Conservation (phyloP, 176 grass and related monocot species). For the Musa beccarii region DNA sequence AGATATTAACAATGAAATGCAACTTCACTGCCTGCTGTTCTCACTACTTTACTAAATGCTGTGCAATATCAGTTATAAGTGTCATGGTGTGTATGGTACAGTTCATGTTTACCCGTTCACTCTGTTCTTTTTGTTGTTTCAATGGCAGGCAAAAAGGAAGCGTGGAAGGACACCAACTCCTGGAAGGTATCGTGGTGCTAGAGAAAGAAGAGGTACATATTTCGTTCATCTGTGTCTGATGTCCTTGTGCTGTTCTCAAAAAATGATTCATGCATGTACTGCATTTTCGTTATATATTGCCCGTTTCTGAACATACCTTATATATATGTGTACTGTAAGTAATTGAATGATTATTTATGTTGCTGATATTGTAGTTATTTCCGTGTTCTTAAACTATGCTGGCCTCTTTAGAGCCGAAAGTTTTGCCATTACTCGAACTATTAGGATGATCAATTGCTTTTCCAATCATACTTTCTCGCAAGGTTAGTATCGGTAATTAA, state of each 20-base stretch:
- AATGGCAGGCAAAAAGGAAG: constrained; percentile 77
- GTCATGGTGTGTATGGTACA: not conserved
- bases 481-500: too few relatives aligned
- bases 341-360: not conserved
- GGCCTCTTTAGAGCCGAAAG: too few relatives aligned
- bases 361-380: too few relatives aligned
- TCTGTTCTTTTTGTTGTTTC: constrained; percentile 5
- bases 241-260: not conserved
- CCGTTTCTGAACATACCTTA: too few relatives aligned
- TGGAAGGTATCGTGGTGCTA: constrained; percentile 60
- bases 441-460: too few relatives aligned
- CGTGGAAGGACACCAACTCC: constrained; percentile 88
- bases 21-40: not conserved
- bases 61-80: not conserved
- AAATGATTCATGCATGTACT: too few relatives aligned
- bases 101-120: not conserved
- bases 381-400: too few relatives aligned
- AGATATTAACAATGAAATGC: not conserved
- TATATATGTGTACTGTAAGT: not conserved
- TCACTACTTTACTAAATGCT: not conserved
- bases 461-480: too few relatives aligned
- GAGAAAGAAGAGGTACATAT: constrained; percentile 49
- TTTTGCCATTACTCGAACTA: too few relatives aligned
- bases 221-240: not conserved
- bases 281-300: too few relatives aligned